Evolutionary conservation across 23 red algal genomes (phyloP), one percentile per base, ranked within the genome.

Genomic region (Chondrus crispus): DNA sequence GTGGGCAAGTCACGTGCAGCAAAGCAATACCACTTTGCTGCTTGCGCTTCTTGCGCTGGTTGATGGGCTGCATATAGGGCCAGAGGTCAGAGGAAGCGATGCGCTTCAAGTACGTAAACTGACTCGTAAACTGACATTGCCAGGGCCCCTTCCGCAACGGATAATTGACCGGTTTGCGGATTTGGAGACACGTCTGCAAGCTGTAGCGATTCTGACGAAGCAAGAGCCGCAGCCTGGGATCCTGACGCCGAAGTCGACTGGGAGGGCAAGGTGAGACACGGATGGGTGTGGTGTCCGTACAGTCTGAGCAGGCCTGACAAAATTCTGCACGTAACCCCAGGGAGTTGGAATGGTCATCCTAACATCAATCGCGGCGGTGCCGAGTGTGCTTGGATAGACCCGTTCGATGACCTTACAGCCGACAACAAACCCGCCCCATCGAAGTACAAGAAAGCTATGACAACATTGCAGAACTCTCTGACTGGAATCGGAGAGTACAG

Each of bases 401-500:
- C 77, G 35, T 82, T 84, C 24, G 46, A 70, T 29, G 35, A 84
- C 77, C 42, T 46, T 26, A 80, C 76, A 10, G 66, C 79, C 12
- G 78, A 84, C n/a, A 62, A 46, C 3, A 80, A 84, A 20, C n/a
- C 48, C 2, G 77, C 53, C 22, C 82, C 62, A 9, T 46, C 58
- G 3, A 84, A 33, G 46, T 82, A 82, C 62, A 93, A 82, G 78
- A 14, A 32, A 11, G 78, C 37, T 28, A 69, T 85, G 62, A 54
- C 76, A 11, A 72, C 68, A 2, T 33, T 85, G 53, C 72, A 93
- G 66, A 73, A 60, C 38, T 82, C 74, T n/a, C 46, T 84, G 2
- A 93, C 76, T n/a, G 89, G 89, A 49, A 84, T 93, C 20, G 33
- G 13, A 48, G 89, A 93, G 50, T 85, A 93, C 33, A 49, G 40